A percentile compares a stretch with the other conserved stretches of the same genome.
These are phyloP conservation scores for Ascoidea rubescens DNA, from an alignment of 805 yeast species.

Conservation along the genomic window DNA sequence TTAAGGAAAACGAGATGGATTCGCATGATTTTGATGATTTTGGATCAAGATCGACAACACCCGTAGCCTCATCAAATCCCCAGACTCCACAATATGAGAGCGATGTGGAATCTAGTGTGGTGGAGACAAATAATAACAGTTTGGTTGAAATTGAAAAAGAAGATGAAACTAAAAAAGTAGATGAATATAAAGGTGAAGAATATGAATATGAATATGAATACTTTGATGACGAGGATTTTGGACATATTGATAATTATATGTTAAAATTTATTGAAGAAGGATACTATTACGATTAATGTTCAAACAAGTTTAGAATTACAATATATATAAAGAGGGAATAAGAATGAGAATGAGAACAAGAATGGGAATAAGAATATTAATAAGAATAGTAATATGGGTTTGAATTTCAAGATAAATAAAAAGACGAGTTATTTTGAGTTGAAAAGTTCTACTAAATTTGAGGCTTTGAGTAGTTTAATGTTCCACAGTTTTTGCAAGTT, in stretches of 20 bases:
- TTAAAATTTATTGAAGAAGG: slow-evolving; percentile 81
- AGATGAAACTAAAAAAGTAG: slow-evolving; percentile 12
- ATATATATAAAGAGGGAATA: too few relatives aligned
- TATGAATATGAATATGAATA: slow-evolving; percentile 44
- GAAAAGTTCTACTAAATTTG: slow-evolving; percentile 13
- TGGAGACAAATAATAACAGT: slow-evolving; percentile 10
- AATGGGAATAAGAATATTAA: too few relatives aligned
- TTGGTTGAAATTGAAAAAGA: slow-evolving; percentile 10
- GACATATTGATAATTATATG: slow-evolving; percentile 95
- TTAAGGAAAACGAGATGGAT: slow-evolving; percentile 75
- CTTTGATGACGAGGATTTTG: slow-evolving; percentile 37
- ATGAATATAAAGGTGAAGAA: slow-evolving; percentile 15
- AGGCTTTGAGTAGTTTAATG: slow-evolving; percentile 55
- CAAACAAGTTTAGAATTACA: too few relatives aligned
- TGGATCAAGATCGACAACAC: slow-evolving; percentile 16
- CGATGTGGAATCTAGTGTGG: slow-evolving; percentile 2
- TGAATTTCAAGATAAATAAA: too few relatives aligned
- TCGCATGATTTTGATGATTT: slow-evolving; percentile 69
- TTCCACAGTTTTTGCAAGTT: slow-evolving; percentile 66
- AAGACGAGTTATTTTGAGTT: too few relatives aligned
- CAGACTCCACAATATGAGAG: slow-evolving; percentile 14
- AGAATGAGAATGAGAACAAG: too few relatives aligned
- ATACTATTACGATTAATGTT: slow-evolving; percentile 31
- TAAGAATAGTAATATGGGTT: too few relatives aligned
- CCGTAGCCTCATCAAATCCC: slow-evolving; percentile 15